Base-by-base conservation (phyloP, 345 rosid genomes). In the Eucalyptus rudis region DNA sequence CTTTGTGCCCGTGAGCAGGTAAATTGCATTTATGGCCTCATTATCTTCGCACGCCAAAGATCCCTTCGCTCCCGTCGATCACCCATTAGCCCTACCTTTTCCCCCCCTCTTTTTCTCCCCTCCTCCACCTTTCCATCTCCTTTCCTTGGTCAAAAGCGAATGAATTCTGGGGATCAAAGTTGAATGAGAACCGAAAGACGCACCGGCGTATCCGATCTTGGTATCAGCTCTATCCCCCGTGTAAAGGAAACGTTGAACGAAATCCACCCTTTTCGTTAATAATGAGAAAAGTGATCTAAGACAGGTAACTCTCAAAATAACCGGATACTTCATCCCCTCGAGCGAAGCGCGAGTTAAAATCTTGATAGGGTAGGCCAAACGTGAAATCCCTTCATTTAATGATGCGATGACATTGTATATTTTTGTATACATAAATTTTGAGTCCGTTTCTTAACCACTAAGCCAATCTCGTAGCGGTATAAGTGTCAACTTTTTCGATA, bases 11-110 rank as follows among this genome's bases (percentile, higher is more conserved):
- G 68, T 24, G 45, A 87, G 31, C 50, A 58, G 88, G 68, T 87
- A 56, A 52, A 58, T 87, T 31, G 87, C 87, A 86, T 49, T 86
- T 10, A 86, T 49, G 19, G 87, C 64, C 56, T 86, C 44, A 33
- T 86, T 51, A 86, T 51, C 7, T 51, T 49, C 25, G 22, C 87
- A 50, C 27, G 31, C 40, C 87, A 76, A 76, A 20, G 83, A 19
- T 10, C 76, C 36, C 76, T n/a, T 64, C 76, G 10, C 76, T 14
- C 29, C 40, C 76, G 33, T 31, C 5, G 40, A 64, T 64, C 76
- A 13, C 10, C 36, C 31, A n/a, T 64, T 11, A n/a, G 76, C 76
- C 76, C 40, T 64, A n/a, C 76, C 76, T 15, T 64, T 64, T n/a
- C 4, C 0, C 40, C 36, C 36, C 8, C 80, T 20, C 45, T 20